Base-by-base conservation (phyloP, 768 basidiomycete genomes). In the Pleurotus tuber-regium region DNA sequence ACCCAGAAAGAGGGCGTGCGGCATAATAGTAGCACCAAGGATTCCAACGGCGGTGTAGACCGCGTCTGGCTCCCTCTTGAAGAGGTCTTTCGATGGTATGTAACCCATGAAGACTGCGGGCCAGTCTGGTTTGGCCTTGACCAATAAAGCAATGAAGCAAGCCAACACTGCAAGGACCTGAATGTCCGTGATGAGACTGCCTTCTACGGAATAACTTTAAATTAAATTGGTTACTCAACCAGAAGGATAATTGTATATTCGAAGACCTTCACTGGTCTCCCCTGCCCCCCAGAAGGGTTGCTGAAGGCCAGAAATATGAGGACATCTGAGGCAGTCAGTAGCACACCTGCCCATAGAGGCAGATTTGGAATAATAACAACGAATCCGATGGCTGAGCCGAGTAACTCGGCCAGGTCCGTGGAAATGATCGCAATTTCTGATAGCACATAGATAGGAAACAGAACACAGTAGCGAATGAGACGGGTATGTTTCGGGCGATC, bases 311-410 rank as follows among this genome's bases (percentile, higher is more conserved):
- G 74, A 49, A 89, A 73, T 43, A 86, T 56, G 54, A 86, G 60
- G 19, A 86, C 82, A 57, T 86, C 84, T 12, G 67, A 60, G 2
- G 82, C 77, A 18, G 84, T 86, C 36, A 85, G 53, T 10, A 84
- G 58, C 21, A 84, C 80, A 11, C 75, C 72, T 3, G 68, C 76
- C 74, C 78, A 86, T 11, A 86, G 66, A 1, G 81, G 82, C 3
- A 86, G 70, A 23, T 61, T 64, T 2, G 84, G 83, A 56, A 85
- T 78, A 21, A 86, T 65, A 60, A 89, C 72, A 54, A 79, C 78
- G 51, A 89, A 71, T 4, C 84, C 87, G 42, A 89, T 86, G 3
- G 87, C 87, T 53, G 78, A 82, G 1, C 87, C 79, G 9, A 89
- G 65, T 43, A 88, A 67, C 64, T 89, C 87, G 1, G 86, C 84